phyloP scores from a whole-genome alignment of 139 green algal genomes.

The Eudorina sp. region DNA sequence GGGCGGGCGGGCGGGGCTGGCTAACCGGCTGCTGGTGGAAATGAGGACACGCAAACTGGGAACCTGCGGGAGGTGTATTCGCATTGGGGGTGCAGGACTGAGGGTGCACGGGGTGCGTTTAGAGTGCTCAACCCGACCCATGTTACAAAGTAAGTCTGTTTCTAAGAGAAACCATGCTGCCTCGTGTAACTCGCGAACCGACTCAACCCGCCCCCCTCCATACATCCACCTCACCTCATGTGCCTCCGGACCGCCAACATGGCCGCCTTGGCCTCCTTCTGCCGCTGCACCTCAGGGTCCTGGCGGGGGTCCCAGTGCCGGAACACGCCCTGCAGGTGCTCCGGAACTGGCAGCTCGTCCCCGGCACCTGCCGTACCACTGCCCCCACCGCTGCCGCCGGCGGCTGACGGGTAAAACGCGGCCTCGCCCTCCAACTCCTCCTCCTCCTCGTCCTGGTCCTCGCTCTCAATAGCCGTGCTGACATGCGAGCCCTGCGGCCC shows the following conservation, averaged over 20 bases:
- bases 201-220: background rate
- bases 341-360: background rate
- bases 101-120: no score
- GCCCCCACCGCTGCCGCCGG: background rate
- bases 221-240: slow-evolving; percentile 42
- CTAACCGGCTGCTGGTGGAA: no score
- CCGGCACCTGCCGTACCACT: background rate
- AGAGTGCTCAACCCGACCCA: no score
- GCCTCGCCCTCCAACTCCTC: background rate
- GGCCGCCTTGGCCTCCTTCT: slow-evolving; percentile 68
- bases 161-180: no score
- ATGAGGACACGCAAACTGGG: no score
- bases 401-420: no score
- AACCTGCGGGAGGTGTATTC: no score
- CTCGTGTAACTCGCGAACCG: no score
- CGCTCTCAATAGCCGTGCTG: background rate
- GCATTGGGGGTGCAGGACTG: no score
- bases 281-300: slow-evolving; percentile 50
- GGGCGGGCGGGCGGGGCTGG: no score
- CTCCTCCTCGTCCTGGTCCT: slow-evolving; percentile 23
- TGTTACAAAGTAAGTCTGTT: no score
- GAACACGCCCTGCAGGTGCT: slow-evolving; percentile 25
- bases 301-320: slow-evolving; percentile 48
- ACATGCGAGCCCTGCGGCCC: background rate
- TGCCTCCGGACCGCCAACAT: slow-evolving; percentile 69